These are phyloP conservation scores for Liriodendron chinense DNA, from an alignment of 164 flowering plant species.

Conservation along the genomic window DNA sequence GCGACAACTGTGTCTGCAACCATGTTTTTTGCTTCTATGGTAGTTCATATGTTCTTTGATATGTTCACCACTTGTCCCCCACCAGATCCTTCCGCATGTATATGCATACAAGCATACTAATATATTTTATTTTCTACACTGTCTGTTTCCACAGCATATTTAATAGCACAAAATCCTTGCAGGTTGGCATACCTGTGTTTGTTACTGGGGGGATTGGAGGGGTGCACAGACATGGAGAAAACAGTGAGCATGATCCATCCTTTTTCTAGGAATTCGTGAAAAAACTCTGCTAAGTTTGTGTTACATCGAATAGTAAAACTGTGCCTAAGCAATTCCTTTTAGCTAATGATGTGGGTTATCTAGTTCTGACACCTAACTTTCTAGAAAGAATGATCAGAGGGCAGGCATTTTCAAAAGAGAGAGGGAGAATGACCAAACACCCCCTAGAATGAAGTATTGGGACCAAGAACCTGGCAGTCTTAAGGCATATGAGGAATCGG, in stretches of 20 bases:
- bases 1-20: conserved; percentile 97
- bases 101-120: neutral
- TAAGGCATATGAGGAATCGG: too few relatives aligned
- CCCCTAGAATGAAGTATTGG: too few relatives aligned
- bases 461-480: too few relatives aligned
- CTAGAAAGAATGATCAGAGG: neutral
- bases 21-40: conserved; percentile 91
- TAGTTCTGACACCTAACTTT: neutral
- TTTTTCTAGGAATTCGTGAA: neutral
- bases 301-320: neutral
- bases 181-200: conserved; percentile 92
- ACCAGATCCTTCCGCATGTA: neutral
- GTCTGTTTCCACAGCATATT: neutral
- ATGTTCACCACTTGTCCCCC: neutral
- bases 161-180: conserved; percentile 15
- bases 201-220: conserved; percentile 98
- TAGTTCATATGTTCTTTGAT: conserved; percentile 16
- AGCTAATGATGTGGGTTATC: neutral
- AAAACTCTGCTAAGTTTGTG: conserved; percentile 5
- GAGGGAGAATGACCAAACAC: too few relatives aligned
- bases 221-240: conserved; percentile 88
- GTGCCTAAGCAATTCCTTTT: neutral
- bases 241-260: conserved; percentile 44
- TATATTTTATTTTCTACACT: neutral
- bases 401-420: too few relatives aligned